Base-by-base conservation (phyloP, 108 stramenopile genomes). In the Nannochloropsis salina region DNA sequence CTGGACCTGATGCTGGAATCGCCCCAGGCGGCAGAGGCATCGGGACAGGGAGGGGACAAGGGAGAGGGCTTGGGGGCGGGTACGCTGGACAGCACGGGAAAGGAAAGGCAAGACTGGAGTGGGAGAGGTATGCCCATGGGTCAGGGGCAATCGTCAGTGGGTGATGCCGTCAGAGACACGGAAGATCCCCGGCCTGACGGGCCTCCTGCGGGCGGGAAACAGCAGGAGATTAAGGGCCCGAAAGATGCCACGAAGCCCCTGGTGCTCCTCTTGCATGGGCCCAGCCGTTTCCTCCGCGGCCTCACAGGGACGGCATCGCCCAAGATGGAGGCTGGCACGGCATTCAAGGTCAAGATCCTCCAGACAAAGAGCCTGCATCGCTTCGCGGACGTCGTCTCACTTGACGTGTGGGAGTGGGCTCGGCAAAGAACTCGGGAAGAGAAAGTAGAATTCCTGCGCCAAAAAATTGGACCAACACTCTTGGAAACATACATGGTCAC, bases 301-400 rank as follows among this genome's bases (percentile, higher is more conserved):
- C 61, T n/a, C 15, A 74, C 61, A 8, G 61, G 61, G 20, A n/a
- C n/a, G 3, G 61, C 15, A n/a, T 74, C 61, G 20, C 61, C 61
- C 61, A 74, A 74, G 61, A 15, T 74, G 20, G 61, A 74, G n/a
- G 61, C 61, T 2, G 61, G 61, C 61, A 74, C 61, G 61, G 61
- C 61, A n/a, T 74, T 74, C 61, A 74, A 74, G 61, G 61, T n/a
- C 15, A 74, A 74, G n/a, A 74, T 74, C 61, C n/a, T 74, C 20
- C 61, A 74, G n/a, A 74, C 61, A 74, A 15, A 74, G 61, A 2
- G 61, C 6, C 61, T n/a, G n/a, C 61, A 74, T n/a, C 61, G 61
- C 20, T 74, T 74, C n/a, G 61, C 61, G 61, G 4, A n/a, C 61
- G 61, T 74, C 20, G 61, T n/a, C 6, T n/a, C 20, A n/a, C 6